Evolutionary conservation across 2,329 filamentous ascomycete species (phyloP).

Genomic region (Thelonectria discophora): DNA sequence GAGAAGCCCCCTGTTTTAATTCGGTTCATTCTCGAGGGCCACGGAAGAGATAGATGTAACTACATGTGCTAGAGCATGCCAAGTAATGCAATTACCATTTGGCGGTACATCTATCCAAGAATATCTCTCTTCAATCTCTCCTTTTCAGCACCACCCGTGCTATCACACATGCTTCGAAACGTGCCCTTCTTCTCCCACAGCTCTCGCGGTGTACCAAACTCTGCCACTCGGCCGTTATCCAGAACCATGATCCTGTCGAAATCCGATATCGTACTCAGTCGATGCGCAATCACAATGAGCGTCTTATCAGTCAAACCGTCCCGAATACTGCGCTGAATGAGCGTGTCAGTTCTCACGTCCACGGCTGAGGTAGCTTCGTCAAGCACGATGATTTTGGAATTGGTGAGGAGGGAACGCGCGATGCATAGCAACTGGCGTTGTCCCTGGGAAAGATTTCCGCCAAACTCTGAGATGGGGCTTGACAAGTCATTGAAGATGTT

Average conservation of each 20-base stretch:
- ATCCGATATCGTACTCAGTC: conserved; percentile 78
- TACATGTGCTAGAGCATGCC: no score
- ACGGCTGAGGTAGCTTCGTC: conserved; percentile 83
- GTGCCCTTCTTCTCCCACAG: conserved; percentile 63
- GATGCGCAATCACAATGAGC: conserved; percentile 79
- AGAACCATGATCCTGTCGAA: conserved; percentile 79
- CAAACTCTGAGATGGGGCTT: conserved; percentile 74
- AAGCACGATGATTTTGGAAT: conserved; percentile 79
- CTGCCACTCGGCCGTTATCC: conserved; percentile 72
- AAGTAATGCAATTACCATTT: no score
- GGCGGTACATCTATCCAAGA: conserved; percentile 23
- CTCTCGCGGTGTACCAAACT: conserved; percentile 68
- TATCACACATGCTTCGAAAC: conserved; percentile 68
- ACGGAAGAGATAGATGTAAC: neutral
- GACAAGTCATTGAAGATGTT: conserved; percentile 72
- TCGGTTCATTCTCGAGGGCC: neutral
- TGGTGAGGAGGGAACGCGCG: conserved; percentile 74
- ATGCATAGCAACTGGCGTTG: conserved; percentile 80
- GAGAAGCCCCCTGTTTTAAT: neutral
- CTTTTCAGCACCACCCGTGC: conserved; percentile 60
- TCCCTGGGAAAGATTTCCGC: conserved; percentile 78
- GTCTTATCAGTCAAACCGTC: conserved; percentile 75
- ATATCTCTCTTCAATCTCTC: conserved; percentile 59
- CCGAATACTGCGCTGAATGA: conserved; percentile 78
- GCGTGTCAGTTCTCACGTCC: conserved; percentile 77